Evolutionary conservation across 441 rosid genomes (phyloP).

Genomic region (Eugenia klotzschiana): DNA sequence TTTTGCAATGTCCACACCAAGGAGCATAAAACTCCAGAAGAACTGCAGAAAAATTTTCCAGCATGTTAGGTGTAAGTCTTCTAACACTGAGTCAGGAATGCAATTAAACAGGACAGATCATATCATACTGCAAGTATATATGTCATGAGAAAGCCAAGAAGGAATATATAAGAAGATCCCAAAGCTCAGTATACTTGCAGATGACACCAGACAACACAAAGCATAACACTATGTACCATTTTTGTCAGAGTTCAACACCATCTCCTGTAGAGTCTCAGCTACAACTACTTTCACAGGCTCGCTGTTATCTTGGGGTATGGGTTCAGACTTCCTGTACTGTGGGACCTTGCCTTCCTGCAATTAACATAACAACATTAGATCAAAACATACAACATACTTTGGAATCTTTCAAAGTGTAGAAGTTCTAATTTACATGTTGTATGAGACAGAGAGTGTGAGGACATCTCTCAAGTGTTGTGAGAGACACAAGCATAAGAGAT

Average conservation of each 20-base stretch:
- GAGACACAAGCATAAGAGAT: not conserved
- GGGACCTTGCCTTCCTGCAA: conserved; percentile 70
- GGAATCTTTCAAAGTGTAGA: not conserved
- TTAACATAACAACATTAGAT: not conserved
- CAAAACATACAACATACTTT: not conserved
- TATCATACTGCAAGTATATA: not conserved
- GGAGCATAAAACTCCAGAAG: conserved; percentile 91
- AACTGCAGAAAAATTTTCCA: conserved; percentile 32
- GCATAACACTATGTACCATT: conserved; percentile 38
- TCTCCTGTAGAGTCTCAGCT: conserved; percentile 67
- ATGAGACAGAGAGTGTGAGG: not conserved
- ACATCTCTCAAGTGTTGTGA: not conserved
- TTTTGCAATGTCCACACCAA: conserved; percentile 95
- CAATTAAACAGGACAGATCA: not conserved
- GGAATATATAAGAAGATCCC: no score
- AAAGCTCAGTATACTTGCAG: not conserved
- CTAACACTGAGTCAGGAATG: not conserved
- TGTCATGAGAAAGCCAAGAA: not conserved
- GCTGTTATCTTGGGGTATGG: conserved; percentile 60
- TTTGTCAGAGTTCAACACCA: conserved; percentile 71
- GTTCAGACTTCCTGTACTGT: conserved; percentile 62
- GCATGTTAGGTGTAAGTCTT: not conserved
- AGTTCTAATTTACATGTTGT: not conserved
- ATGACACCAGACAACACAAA: not conserved
- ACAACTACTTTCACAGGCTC: conserved; percentile 92